Evolutionary conservation across 192 early-diverging fungal species (phyloP), one percentile per base, ranked within the genome.

Genomic region (Backusella psychrophila): DNA sequence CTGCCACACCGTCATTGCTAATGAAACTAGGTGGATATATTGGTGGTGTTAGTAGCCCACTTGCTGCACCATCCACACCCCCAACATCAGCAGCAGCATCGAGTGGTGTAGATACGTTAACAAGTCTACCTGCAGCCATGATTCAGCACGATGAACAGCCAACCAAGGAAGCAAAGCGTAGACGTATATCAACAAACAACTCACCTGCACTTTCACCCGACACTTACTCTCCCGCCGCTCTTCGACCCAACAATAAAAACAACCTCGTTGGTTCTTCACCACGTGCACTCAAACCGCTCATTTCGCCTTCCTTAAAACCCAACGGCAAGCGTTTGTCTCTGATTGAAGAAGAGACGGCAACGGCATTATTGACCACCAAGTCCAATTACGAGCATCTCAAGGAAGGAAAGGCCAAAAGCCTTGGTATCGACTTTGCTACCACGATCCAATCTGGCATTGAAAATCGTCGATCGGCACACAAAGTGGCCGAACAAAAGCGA

Each of bases 401-500:
- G 14, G 93, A 96, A 75, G 97, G 96, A 9, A 91, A 94, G 39
- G 90, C 93, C 33, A 91, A 92, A 89, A 88, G 87, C 11, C 80
- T 97, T 19, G 94, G 95, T 2, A 86, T 97, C 21, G 86, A 85
- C 6, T 95, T 93, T 85, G 85, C 89, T 44, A 83, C 87, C 21
- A 91, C 95, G 78, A 87, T 96, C 33, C 90, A 93, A 41, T 89
- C 91, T 2, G 92, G 93, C 5, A 85, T 97, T 70, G 94, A 97
- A 78, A 86, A 90, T 9, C 90, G 96, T 6, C 90, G 92, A 21
- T 93, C 92, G 14, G 92, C 90, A 23, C 96, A 99, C 84, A 97
- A 98, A 83, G 92, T 94, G 44, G 96, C 96, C 3, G 98, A 99
- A 81, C 98, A 99, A 83, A 92, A 93, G 80, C 91, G 98, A 17